A percentile compares a stretch with the other conserved stretches of the same genome.
Evolutionary conservation across 2,329 filamentous ascomycete genomes (phyloP).

Genomic region (Zasmidium cellare): DNA sequence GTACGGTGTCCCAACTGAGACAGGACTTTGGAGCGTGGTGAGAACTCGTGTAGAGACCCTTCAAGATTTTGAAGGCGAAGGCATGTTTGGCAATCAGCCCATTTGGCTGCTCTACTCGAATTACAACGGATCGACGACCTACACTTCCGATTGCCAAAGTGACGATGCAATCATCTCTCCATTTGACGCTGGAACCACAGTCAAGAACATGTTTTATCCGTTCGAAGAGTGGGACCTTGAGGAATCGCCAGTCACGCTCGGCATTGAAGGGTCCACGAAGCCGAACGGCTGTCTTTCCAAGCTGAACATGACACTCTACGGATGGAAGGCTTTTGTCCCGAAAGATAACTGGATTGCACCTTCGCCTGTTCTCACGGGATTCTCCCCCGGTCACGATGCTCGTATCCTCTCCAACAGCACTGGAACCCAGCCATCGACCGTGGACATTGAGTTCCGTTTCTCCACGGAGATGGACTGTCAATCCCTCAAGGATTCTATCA

Average conservation of each 20-base stretch:
- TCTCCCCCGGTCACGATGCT: slow-evolving; percentile 62
- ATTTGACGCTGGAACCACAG: slow-evolving; percentile 54
- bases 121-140: slow-evolving; percentile 50
- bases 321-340: slow-evolving; percentile 62
- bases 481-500: slow-evolving; percentile 52
- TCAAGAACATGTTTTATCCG: slow-evolving; percentile 65
- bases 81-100: slow-evolving; percentile 44
- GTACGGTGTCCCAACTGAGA: slow-evolving; percentile 54
- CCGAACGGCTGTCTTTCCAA: slow-evolving; percentile 57
- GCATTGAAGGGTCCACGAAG: slow-evolving; percentile 48
- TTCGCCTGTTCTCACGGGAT: slow-evolving; percentile 60
- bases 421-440: slow-evolving; percentile 33
- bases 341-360: slow-evolving; percentile 51
- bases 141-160: slow-evolving; percentile 59
- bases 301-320: slow-evolving; percentile 56
- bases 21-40: slow-evolving; percentile 61
- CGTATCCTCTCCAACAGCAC: slow-evolving; percentile 53
- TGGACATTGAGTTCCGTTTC: slow-evolving; percentile 59
- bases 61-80: slow-evolving; percentile 51
- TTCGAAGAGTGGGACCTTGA: slow-evolving; percentile 58
- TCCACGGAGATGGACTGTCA: slow-evolving; percentile 63
- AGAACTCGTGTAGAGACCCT: slow-evolving; percentile 52
- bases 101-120: slow-evolving; percentile 58
- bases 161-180: slow-evolving; percentile 56
- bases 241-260: slow-evolving; percentile 46